Evolutionary conservation across 768 basidiomycete genomes (phyloP).

Genomic region (Stropharia rugosoannulata): DNA sequence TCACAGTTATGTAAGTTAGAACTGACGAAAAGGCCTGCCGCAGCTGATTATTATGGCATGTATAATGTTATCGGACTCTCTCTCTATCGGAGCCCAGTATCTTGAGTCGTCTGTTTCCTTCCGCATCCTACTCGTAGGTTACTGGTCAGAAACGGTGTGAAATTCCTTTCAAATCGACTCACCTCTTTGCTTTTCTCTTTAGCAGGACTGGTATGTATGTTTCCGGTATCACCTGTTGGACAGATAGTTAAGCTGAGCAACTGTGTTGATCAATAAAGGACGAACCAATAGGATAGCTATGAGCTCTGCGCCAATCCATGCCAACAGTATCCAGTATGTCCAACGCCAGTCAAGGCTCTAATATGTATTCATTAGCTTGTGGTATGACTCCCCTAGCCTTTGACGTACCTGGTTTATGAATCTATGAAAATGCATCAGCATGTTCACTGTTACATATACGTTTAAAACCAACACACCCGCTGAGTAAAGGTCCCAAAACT

Average conservation of each 20-base stretch:
- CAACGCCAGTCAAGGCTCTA: conserved; percentile 68
- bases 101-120: conserved; percentile 49
- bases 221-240: conserved; percentile 62
- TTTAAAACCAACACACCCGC: conserved; percentile 42
- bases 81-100: conserved; percentile 64
- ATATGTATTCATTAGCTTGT: background rate
- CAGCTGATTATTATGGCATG: conserved; percentile 47
- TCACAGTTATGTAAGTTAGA: background rate
- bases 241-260: background rate
- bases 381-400: too few species aligned
- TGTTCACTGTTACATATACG: background rate
- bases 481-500: conserved; percentile 54
- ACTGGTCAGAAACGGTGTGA: background rate
- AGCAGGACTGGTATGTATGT: conserved; percentile 65
- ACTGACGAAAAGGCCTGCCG: conserved; percentile 2
- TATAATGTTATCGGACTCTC: conserved; percentile 39
- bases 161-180: background rate
- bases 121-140: conserved; percentile 41
- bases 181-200: conserved; percentile 56
- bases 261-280: background rate
- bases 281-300: conserved; percentile 51
- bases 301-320: conserved; percentile 64
- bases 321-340: conserved; percentile 71
- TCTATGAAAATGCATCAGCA: background rate
- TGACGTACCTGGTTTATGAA: conserved; percentile 66